Conservation (phyloP, 116 monocot genomes). For the Zostera marina region DNA sequence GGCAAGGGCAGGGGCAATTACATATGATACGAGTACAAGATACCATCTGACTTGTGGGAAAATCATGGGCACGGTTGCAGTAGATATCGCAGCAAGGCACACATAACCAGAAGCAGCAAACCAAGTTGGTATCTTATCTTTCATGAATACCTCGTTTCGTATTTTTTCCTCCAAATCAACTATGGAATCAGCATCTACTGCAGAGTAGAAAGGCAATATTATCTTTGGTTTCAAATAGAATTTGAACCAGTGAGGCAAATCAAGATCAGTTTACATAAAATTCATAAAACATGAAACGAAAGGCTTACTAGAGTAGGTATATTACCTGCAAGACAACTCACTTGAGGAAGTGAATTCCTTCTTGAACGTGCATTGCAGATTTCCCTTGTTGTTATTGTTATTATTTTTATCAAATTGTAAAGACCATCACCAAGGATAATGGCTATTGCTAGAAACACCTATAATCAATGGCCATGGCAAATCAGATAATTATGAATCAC, state of each 20-base stretch:
- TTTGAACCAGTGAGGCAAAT: too few relatives aligned
- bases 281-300: background rate
- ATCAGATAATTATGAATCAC: background rate
- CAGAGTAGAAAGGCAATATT: background rate
- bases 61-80: slow-evolving; percentile 47
- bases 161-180: slow-evolving; percentile 28
- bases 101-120: slow-evolving; percentile 57
- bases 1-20: slow-evolving; percentile 63
- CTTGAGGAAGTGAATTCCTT: slow-evolving; percentile 25
- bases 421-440: slow-evolving; percentile 86
- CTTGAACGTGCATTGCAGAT: slow-evolving; percentile 27
- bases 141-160: slow-evolving; percentile 45
- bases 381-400: slow-evolving; percentile 33
- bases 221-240: too few relatives aligned
- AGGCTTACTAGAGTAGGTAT: background rate
- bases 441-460: slow-evolving; percentile 70
- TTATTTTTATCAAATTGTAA: slow-evolving; percentile 72
- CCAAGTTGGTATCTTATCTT: slow-evolving; percentile 63
- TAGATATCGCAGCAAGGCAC: slow-evolving; percentile 60
- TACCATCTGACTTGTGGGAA: slow-evolving; percentile 81
- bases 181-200: slow-evolving; percentile 27
- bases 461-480: background rate
- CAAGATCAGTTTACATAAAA: too few relatives aligned
- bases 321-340: slow-evolving; percentile 25
- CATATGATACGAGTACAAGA: slow-evolving; percentile 42